Conservation (phyloP, 139 green algal genomes). For the Micromonas commoda region DNA sequence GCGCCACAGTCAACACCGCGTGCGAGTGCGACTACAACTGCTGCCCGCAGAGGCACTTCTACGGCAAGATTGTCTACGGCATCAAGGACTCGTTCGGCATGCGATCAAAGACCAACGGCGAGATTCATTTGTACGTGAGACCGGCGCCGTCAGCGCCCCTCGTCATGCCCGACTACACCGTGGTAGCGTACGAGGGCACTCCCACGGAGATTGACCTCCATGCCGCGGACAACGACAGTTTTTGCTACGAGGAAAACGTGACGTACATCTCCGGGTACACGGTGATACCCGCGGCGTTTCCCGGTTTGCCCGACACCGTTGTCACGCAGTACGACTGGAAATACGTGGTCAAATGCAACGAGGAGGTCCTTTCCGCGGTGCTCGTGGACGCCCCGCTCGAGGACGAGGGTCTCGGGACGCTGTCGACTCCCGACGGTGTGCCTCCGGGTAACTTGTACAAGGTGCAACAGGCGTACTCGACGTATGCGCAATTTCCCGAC, state of each 20-base stretch:
- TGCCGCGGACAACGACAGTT: not conserved
- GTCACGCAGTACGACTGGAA: not conserved
- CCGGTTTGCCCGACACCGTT: no score
- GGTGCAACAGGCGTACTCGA: no score
- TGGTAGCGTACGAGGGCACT: not conserved
- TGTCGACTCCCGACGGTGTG: no score
- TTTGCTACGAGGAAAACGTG: no score
- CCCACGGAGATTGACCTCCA: not conserved
- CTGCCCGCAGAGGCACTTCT: not conserved
- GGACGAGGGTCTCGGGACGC: not conserved
- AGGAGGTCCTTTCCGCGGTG: not conserved
- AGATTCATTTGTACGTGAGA: not conserved
- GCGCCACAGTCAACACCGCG: not conserved
- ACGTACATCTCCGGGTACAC: no score
- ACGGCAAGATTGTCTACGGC: not conserved
- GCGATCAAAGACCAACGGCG: not conserved
- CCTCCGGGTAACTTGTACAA: no score
- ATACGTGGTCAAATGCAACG: not conserved
- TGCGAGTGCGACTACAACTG: not conserved
- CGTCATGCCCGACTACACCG: not conserved
- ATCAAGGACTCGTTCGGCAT: not conserved
- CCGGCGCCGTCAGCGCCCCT: not conserved
- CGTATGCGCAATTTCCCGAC: not conserved
- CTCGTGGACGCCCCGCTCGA: not conserved
- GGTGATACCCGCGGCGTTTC: no score